Conservation (phyloP, 129 eudicot genomes). For the Lonicera japonica region DNA sequence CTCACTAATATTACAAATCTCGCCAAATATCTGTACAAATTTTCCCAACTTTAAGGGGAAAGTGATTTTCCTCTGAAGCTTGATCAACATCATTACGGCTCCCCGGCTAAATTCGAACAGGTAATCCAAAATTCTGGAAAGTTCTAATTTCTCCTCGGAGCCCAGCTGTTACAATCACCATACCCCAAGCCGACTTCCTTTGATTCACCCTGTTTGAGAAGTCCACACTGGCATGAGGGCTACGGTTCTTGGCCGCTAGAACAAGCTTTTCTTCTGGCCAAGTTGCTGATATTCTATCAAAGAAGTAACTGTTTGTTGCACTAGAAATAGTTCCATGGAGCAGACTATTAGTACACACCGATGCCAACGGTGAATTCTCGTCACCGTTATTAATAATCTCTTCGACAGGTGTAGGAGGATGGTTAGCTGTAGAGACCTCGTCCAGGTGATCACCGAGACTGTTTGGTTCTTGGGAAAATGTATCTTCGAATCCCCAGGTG, state of each 20-base stretch:
- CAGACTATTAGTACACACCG: conserved; percentile 52
- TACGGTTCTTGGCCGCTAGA: conserved; percentile 43
- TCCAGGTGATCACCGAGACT: conserved; percentile 27
- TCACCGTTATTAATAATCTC: conserved; percentile 27
- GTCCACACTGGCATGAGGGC: conserved; percentile 74
- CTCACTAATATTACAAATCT: conserved; percentile 60
- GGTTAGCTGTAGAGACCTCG: conserved; percentile 43
- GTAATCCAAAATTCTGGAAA: conserved; percentile 89
- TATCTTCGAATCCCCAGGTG: conserved; percentile 41
- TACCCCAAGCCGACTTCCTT: conserved; percentile 83
- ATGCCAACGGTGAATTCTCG: conserved; percentile 40
- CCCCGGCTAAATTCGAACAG: conserved; percentile 50
- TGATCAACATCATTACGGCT: conserved; percentile 2
- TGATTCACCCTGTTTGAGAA: conserved; percentile 48
- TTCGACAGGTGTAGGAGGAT: conserved; percentile 71
- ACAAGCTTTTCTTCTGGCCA: conserved; percentile 94
- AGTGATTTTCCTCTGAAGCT: neutral
- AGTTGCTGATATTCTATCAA: conserved; percentile 79
- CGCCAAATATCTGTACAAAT: conserved; percentile 68
- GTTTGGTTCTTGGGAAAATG: conserved; percentile 27
- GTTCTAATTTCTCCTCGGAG: conserved; percentile 80
- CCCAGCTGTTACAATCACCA: conserved; percentile 95
- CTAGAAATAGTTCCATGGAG: conserved; percentile 60
- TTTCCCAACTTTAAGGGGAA: conserved; percentile 10
- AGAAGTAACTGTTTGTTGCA: conserved; percentile 66